Evolutionary conservation across 257 asterid genomes (phyloP).

Genomic region (Lavandula angustifolia): DNA sequence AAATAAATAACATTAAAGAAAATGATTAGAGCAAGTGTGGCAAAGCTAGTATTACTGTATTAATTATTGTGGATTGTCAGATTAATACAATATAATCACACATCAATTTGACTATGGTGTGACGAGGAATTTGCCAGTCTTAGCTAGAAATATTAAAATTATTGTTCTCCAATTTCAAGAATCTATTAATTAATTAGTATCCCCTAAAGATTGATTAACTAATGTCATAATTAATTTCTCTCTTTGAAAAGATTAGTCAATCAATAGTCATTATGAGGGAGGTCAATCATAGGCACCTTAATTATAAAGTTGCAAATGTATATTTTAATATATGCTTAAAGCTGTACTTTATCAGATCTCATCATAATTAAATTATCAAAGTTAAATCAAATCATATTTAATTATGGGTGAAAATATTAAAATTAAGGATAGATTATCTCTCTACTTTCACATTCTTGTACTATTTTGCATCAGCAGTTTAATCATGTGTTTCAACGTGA

Average conservation of each 20-base stretch:
- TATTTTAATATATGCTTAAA: constrained; percentile 12
- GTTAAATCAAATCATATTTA: neutral
- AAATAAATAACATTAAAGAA: neutral
- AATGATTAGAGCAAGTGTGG: constrained; percentile 41
- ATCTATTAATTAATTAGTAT: neutral
- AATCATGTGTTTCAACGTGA: constrained; percentile 36
- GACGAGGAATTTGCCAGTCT: constrained; percentile 31
- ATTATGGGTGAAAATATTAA: neutral
- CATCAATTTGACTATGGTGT: constrained; percentile 32
- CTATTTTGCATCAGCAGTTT: constrained; percentile 13
- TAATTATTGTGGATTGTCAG: constrained; percentile 28
- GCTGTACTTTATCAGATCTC: constrained; percentile 37
- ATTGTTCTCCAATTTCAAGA: neutral
- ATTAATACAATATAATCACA: constrained; percentile 19
- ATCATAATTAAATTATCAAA: constrained; percentile 15
- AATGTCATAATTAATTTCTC: neutral
- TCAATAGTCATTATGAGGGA: constrained; percentile 38
- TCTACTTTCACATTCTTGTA: constrained; percentile 17
- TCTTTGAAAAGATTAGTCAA: constrained; percentile 19
- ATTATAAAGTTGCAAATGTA: constrained; percentile 26
- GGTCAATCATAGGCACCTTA: constrained; percentile 41
- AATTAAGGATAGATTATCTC: constrained; percentile 15
- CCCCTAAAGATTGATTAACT: neutral
- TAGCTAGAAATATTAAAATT: constrained; percentile 14
- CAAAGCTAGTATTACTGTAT: constrained; percentile 20